These are phyloP conservation scores for Tolypocladium pustulatum DNA, from an alignment of 2,329 filamentous ascomycete genomes.

Conservation along the genomic window DNA sequence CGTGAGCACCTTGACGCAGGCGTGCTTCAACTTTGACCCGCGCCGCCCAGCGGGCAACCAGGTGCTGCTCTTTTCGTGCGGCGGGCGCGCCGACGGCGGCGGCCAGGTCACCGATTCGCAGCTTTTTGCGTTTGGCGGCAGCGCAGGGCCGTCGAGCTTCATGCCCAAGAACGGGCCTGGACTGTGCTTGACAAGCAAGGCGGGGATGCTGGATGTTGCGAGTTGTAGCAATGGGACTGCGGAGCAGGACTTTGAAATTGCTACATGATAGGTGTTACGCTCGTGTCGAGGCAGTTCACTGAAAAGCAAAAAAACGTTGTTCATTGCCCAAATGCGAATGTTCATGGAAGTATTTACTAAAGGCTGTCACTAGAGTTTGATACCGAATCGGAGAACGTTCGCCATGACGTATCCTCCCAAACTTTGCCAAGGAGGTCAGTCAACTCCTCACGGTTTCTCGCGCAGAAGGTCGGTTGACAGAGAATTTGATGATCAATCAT, in stretches of 20 bases:
- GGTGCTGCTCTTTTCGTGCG: slow-evolving; percentile 47
- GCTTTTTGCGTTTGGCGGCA: slow-evolving; percentile 35
- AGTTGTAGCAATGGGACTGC: neutral
- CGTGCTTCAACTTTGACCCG: slow-evolving; percentile 46
- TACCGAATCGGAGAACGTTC: too few species aligned
- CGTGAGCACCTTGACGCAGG: slow-evolving; percentile 46
- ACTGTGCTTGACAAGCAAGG: slow-evolving; percentile 27
- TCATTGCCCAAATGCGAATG: neutral
- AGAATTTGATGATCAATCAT: too few species aligned
- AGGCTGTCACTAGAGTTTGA: too few species aligned
- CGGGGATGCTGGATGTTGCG: neutral
- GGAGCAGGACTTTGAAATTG: neutral
- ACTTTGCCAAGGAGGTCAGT: neutral
- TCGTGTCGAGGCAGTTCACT: neutral
- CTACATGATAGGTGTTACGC: neutral
- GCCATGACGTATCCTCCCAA: too few species aligned
- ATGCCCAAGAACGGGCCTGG: slow-evolving; percentile 33
- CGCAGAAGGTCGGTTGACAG: neutral
- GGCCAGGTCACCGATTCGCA: slow-evolving; percentile 41
- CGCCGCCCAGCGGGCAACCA: slow-evolving; percentile 22
- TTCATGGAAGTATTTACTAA: too few species aligned
- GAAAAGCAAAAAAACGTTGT: neutral
- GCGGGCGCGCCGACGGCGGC: slow-evolving; percentile 43
- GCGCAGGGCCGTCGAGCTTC: slow-evolving; percentile 29
- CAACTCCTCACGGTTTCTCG: neutral